phyloP scores from a whole-genome alignment of 1,284 basidiomycete species.

The Coniophora puteana region DNA sequence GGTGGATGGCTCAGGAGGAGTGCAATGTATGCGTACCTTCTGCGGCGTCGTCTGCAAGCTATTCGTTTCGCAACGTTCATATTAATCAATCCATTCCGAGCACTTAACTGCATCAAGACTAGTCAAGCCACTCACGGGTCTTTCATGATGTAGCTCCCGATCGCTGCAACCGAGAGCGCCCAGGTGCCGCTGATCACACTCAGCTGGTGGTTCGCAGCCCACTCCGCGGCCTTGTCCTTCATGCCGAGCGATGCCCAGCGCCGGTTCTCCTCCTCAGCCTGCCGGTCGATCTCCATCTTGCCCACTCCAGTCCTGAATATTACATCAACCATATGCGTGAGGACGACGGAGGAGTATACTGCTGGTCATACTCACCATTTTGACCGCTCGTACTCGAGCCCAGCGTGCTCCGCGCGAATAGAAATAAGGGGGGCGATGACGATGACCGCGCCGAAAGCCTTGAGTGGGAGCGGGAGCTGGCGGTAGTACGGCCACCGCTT shows the following conservation, averaged over 20 bases:
- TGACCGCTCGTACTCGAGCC: slow-evolving; percentile 65
- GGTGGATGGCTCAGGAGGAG: background rate
- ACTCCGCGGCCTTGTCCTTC: slow-evolving; percentile 66
- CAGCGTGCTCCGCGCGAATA: slow-evolving; percentile 78
- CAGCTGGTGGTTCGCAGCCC: slow-evolving; percentile 76
- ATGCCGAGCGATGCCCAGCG: slow-evolving; percentile 60
- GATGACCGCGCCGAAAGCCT: slow-evolving; percentile 68
- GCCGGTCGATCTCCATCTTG: slow-evolving; percentile 53
- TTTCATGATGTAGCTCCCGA: slow-evolving; percentile 70
- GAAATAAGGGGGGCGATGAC: slow-evolving; percentile 67
- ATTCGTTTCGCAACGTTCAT: slow-evolving; percentile 11
- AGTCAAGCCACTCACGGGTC: slow-evolving; percentile 53
- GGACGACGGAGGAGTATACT: background rate
- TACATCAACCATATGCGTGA: slow-evolving; percentile 1
- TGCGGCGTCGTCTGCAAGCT: slow-evolving; percentile 57
- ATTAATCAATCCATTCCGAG: too few relatives aligned
- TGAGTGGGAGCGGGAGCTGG: slow-evolving; percentile 68
- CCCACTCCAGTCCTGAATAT: slow-evolving; percentile 54
- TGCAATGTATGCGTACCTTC: slow-evolving; percentile 38
- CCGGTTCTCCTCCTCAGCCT: slow-evolving; percentile 42
- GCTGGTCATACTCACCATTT: slow-evolving; percentile 68
- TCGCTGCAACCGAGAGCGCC: slow-evolving; percentile 70
- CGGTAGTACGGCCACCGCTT: slow-evolving; percentile 61
- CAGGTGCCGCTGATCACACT: slow-evolving; percentile 78
- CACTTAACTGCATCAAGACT: too few relatives aligned